Conservation (phyloP, 495 filamentous ascomycete genomes). For the Aspergillus coremiiformis region DNA sequence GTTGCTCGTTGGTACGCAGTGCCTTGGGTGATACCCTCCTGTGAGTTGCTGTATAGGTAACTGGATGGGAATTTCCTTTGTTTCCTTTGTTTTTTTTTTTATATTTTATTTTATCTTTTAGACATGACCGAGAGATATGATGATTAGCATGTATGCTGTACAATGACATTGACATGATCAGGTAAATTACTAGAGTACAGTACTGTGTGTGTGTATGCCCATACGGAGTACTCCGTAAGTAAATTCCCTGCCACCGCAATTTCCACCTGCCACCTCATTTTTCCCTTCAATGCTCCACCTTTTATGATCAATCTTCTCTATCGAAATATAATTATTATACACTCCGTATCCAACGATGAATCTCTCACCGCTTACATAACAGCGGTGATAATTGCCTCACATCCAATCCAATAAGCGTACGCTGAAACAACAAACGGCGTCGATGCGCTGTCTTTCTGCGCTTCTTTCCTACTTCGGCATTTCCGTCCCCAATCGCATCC, state of each 20-base stretch:
- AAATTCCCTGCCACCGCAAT: slow-evolving; percentile 19
- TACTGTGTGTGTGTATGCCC: no score
- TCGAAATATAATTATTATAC: not conserved
- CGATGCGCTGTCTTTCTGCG: slow-evolving; percentile 13
- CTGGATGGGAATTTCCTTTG: not conserved
- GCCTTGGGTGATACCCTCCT: slow-evolving; percentile 85
- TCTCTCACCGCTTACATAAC: not conserved
- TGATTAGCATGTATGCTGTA: not conserved
- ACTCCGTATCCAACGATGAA: not conserved
- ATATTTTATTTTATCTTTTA: not conserved
- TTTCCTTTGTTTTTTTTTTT: slow-evolving; percentile 1
- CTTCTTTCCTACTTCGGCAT: not conserved
- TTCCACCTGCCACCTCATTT: slow-evolving; percentile 15
- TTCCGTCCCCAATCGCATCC: not conserved
- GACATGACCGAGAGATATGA: not conserved
- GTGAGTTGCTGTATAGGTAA: slow-evolving; percentile 24
- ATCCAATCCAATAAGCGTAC: slow-evolving; percentile 1
- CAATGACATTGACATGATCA: not conserved
- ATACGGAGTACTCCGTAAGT: no score
- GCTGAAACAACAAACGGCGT: slow-evolving; percentile 8
- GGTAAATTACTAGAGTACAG: no score
- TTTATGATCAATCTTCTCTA: no score
- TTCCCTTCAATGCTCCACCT: not conserved
- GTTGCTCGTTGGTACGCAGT: slow-evolving; percentile 84
- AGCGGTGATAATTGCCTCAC: not conserved